A percentile compares a stretch with the other conserved stretches of the same genome.
Conservation (phyloP, 192 early-diverging fungal genomes). For the Entophlyctis luteolus region DNA sequence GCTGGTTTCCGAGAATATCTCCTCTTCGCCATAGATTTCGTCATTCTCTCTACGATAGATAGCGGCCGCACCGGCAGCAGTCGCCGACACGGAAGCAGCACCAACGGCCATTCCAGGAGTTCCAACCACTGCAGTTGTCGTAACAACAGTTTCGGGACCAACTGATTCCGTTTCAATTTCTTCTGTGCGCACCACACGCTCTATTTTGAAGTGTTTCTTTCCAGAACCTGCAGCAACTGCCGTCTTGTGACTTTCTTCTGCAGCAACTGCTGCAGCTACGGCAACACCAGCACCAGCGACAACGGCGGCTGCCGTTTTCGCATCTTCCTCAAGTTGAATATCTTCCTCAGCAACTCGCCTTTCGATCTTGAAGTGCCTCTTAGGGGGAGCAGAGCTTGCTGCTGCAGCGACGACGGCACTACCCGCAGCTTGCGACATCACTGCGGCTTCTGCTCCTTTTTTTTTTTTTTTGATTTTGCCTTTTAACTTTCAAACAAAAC, state of each 20-base stretch:
- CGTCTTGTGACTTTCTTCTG: not conserved
- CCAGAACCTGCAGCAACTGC: no score
- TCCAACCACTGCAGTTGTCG: no score
- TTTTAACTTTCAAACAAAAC: not conserved
- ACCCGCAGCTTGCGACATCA: slow-evolving; percentile 33
- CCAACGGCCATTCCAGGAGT: no score
- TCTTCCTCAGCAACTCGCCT: not conserved
- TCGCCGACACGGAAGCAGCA: not conserved
- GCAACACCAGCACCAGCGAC: not conserved
- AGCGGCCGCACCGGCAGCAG: not conserved
- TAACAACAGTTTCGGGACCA: no score
- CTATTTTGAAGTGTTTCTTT: slow-evolving; percentile 4
- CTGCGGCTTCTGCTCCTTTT: not conserved
- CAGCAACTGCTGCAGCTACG: slow-evolving; percentile 2
- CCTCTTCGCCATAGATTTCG: not conserved
- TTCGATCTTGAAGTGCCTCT: slow-evolving; percentile 7
- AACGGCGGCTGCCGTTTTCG: slow-evolving; percentile 17
- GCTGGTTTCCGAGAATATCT: not conserved
- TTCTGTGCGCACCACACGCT: not conserved
- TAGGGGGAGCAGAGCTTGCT: not conserved
- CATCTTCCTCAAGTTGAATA: not conserved
- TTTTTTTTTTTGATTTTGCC: no score
- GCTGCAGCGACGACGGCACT: not conserved
- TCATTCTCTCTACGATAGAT: not conserved
- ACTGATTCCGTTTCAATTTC: not conserved